Evolutionary conservation across 495 filamentous ascomycete species (phyloP), one percentile per base, ranked within the genome.

Genomic region (Podospora bellae-mahoneyi): DNA sequence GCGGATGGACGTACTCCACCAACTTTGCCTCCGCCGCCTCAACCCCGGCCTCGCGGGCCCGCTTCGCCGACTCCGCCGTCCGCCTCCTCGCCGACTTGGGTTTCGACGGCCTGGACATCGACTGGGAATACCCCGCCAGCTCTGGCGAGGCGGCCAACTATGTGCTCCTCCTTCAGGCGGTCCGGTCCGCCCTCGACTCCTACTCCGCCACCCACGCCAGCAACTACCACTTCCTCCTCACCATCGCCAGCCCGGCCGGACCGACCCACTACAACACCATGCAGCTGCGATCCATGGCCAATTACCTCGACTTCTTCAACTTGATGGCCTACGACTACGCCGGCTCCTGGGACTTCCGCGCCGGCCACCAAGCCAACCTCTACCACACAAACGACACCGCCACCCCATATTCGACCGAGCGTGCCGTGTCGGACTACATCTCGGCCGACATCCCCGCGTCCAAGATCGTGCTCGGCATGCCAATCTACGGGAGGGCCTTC

Each of bases 401-500:
- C 28, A 96, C 94, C 0, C 89, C 90, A 0, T 95, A 89, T 78
- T 88, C 82, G 65, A 89, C 89, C 4, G 81, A 90, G 4, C 74
- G 78, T n/a, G 91, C 91, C 16, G 76, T 92, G n/a, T 71, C 78
- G 9, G 85, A 87, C 68, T 97, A 97, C 78, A 78, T 90, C 71
- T 77, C 78, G 0, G 78, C 78, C 3, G 90, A 89, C 3, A 85
- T 97, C 0, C 79, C 84, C 0, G 62, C 86, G 0, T 66, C 72
- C 44, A 95, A 96, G 77, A 87, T 97, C 58, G 83, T 92, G 1
- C 79, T 97, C 10, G 94, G 94, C 34, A 90, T 96, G 83, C 93
- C 94, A 0, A 79, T 97, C 1, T 97, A 97, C 74, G 94, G 94
- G 2, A 88, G 93, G 10, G 82, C 91, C 5, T 97, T 97, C 72